Conservation (phyloP, 345 rosid species). For the Hibiscus mutabilis region DNA sequence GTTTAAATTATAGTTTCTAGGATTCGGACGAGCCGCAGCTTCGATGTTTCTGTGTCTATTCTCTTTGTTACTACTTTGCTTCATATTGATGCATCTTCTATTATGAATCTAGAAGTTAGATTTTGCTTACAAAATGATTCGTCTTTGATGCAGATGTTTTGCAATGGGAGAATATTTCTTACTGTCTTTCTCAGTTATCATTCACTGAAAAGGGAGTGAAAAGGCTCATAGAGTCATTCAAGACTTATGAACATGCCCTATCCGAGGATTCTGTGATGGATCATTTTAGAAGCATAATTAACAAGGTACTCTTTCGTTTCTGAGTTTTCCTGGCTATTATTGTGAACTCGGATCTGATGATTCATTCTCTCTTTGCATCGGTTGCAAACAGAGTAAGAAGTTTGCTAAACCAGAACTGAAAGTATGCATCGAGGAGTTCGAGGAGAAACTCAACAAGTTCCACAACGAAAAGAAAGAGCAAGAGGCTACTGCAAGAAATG, state of each 20-base stretch:
- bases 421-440: constrained; percentile 87
- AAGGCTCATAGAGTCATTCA: constrained; percentile 83
- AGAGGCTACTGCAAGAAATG: constrained; percentile 86
- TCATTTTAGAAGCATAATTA: constrained; percentile 75
- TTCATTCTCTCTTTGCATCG: constrained; percentile 9
- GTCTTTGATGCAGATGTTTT: constrained; percentile 55
- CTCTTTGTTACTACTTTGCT: neutral
- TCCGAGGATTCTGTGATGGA: constrained; percentile 80
- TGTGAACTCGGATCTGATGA: constrained; percentile 7
- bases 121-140: neutral
- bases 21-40: neutral
- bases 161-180: constrained; percentile 90
- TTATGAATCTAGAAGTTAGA: neutral
- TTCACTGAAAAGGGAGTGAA: constrained; percentile 92
- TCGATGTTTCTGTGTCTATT: neutral
- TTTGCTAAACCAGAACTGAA: constrained; percentile 93
- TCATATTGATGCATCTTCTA: neutral
- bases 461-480: constrained; percentile 91
- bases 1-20: neutral
- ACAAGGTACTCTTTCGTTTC: constrained; percentile 47
- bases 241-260: constrained; percentile 74
- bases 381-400: constrained; percentile 67
- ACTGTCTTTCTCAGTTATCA: constrained; percentile 85
- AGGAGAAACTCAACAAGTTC: constrained; percentile 84
- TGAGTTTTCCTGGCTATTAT: neutral